Conservation (phyloP, 106 monocot species). For the Platanthera zijinensis region DNA sequence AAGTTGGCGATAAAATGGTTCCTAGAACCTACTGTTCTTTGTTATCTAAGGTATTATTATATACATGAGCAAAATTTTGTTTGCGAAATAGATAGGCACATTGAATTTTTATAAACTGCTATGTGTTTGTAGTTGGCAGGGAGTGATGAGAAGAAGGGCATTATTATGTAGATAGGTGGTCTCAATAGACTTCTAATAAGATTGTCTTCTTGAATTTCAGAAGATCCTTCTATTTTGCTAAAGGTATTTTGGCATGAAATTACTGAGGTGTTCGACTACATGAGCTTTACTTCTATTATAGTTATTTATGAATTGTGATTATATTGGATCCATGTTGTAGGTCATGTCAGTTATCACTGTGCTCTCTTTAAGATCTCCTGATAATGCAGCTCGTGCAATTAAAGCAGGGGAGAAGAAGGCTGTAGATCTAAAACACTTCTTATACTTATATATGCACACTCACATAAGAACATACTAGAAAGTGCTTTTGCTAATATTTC, state of each 20-base stretch:
- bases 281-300: not conserved
- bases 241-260: slow-evolving; percentile 43
- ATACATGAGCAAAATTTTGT: not conserved
- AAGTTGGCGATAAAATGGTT: slow-evolving; percentile 32
- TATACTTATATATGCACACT: too few relatives aligned
- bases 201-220: slow-evolving; percentile 70
- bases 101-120: slow-evolving; percentile 9
- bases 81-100: not conserved
- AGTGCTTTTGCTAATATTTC: too few relatives aligned
- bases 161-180: slow-evolving; percentile 73
- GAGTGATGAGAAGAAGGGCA: slow-evolving; percentile 79
- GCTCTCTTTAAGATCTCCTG: slow-evolving; percentile 75
- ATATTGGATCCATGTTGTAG: slow-evolving; percentile 25
- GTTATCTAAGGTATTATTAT: slow-evolving; percentile 62
- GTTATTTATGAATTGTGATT: not conserved
- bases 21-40: slow-evolving; percentile 79
- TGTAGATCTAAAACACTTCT: too few relatives aligned
- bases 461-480: too few relatives aligned
- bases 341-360: slow-evolving; percentile 64
- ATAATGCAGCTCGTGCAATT: slow-evolving; percentile 83
- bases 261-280: not conserved
- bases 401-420: too few relatives aligned
- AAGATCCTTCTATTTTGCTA: slow-evolving; percentile 76
- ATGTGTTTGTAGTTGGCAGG: slow-evolving; percentile 63
- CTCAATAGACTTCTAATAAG: slow-evolving; percentile 65